A percentile compares a stretch with the other conserved stretches of the same genome.
Conservation (phyloP, 768 basidiomycete genomes). For the Naematelia aurantialba region DNA sequence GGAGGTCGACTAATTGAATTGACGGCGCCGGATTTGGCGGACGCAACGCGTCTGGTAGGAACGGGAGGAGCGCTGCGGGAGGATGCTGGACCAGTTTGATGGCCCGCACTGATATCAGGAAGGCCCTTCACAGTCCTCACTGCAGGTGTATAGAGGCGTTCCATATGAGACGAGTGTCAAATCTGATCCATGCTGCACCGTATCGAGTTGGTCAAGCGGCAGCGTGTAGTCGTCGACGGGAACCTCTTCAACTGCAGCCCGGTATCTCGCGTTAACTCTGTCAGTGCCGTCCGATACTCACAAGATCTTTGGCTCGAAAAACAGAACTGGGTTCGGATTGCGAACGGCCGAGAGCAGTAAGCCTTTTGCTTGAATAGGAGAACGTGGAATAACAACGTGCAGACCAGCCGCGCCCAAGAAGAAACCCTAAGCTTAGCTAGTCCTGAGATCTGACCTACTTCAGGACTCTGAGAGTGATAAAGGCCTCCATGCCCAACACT, state of each 20-base stretch:
- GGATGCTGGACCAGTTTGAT: constrained; percentile 69
- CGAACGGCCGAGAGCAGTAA: constrained; percentile 78
- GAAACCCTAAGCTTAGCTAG: constrained; percentile 54
- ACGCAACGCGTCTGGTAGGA: constrained; percentile 65
- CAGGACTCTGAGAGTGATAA: constrained; percentile 93
- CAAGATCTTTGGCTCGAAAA: constrained; percentile 92
- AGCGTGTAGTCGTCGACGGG: constrained; percentile 80
- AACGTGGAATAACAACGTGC: constrained; percentile 94
- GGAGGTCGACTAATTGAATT: constrained; percentile 83
- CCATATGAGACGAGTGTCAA: constrained; percentile 90
- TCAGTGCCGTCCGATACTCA: constrained; percentile 3
- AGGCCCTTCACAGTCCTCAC: constrained; percentile 16
- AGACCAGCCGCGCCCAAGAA: constrained; percentile 86
- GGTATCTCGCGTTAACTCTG: constrained; percentile 56
- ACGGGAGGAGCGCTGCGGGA: constrained; percentile 59
- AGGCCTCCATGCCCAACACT: constrained; percentile 86
- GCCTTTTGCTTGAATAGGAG: constrained; percentile 93
- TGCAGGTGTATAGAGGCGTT: constrained; percentile 83
- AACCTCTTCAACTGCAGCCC: constrained; percentile 92
- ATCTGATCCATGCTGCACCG: constrained; percentile 68
- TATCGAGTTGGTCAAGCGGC: constrained; percentile 78
- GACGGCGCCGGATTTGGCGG: constrained; percentile 55
- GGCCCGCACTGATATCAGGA: constrained; percentile 53
- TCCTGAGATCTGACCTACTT: constrained; percentile 46
- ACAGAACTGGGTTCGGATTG: constrained; percentile 88